These are phyloP conservation scores for Basidioascus undulatus DNA, from an alignment of 768 basidiomycete species.

Conservation along the genomic window DNA sequence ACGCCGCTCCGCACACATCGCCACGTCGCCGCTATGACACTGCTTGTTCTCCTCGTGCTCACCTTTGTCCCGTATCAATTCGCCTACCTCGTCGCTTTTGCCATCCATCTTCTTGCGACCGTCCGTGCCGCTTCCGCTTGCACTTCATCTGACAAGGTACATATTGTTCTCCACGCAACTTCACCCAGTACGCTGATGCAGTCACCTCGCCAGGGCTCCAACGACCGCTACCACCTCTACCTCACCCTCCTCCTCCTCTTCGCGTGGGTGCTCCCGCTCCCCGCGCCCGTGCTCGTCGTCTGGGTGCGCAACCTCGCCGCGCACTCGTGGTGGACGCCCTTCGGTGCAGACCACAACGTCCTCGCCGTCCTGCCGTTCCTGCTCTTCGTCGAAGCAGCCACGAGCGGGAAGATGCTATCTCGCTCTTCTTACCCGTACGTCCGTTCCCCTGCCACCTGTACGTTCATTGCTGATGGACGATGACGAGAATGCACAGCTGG, in stretches of 20 bases:
- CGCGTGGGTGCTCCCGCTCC: constrained; percentile 56
- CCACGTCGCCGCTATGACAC: constrained; percentile 21
- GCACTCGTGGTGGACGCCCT: constrained; percentile 52
- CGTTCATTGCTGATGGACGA: no score
- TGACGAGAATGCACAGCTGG: no score
- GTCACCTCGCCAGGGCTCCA: not conserved
- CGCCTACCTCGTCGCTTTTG: constrained; percentile 59
- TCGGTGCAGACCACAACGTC: constrained; percentile 45
- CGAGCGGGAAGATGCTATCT: constrained; percentile 3
- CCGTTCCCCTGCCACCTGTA: not conserved
- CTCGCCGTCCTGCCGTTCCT: constrained; percentile 12
- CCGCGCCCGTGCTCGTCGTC: constrained; percentile 52
- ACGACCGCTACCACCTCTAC: constrained; percentile 6
- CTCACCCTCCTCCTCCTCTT: constrained; percentile 37
- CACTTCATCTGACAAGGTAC: not conserved
- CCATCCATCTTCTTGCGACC: constrained; percentile 50
- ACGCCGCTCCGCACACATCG: no score
- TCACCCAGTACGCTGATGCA: not conserved
- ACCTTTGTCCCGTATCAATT: constrained; percentile 77
- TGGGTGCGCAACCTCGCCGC: constrained; percentile 72
- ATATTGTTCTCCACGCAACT: not conserved
- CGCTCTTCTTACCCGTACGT: not conserved
- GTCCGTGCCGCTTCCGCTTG: constrained; percentile 8
- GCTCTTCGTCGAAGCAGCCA: constrained; percentile 10
- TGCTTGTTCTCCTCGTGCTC: constrained; percentile 42